Base-by-base conservation (phyloP, 176 grass and related monocot species). In the Zea luxurians region DNA sequence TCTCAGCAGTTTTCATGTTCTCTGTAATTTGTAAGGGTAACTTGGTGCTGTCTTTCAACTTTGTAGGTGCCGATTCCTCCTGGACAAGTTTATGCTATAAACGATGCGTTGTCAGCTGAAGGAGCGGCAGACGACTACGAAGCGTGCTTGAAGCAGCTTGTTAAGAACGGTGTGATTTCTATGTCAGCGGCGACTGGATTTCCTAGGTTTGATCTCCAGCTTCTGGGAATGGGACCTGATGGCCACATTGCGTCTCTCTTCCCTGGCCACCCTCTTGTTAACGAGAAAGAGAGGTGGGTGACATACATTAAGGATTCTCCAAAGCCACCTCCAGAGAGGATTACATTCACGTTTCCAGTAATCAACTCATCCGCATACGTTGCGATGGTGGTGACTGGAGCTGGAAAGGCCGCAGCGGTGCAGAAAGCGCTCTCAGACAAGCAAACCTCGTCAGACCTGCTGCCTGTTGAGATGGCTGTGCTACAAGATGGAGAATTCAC, bases 181-280 rank as follows among this genome's bases (percentile, higher is more conserved):
- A 78, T 90, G 71, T 86, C 71, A 65, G 17, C 81, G 12, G 67
- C 66, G 20, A 83, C 92, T 68, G 92, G 96, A 20, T 90, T 92
- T 77, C 96, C 90, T 50, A 70, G 78, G 73, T 98, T 98, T 62
- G 92, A 99, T 85, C 78, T 99, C 46, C 87, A 91, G 92, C 88
- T 99, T 63, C 85, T 99, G 13, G 92, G 96, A 64, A 99, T 99
- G 92, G 92, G 90, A n/a, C 96, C 96, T 7, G 96, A 99, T 81
- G 96, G 96, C 10, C 96, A 99, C 63, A 74, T 99, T 61, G 96
- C 96, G 13, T 99, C 96, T 60, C 96, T 99, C 49, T 99, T 99
- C 79, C 96, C 92, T 60, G 90, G 92, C 16, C 96, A 99, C 41
- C 92, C 90, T 58, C 88, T 99, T 61, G 52, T 92, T 58, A 87